A percentile compares a stretch with the other conserved stretches of the same genome.
phyloP scores from a whole-genome alignment of 768 basidiomycete species.

The Krasilnikovozyma curviuscula region DNA sequence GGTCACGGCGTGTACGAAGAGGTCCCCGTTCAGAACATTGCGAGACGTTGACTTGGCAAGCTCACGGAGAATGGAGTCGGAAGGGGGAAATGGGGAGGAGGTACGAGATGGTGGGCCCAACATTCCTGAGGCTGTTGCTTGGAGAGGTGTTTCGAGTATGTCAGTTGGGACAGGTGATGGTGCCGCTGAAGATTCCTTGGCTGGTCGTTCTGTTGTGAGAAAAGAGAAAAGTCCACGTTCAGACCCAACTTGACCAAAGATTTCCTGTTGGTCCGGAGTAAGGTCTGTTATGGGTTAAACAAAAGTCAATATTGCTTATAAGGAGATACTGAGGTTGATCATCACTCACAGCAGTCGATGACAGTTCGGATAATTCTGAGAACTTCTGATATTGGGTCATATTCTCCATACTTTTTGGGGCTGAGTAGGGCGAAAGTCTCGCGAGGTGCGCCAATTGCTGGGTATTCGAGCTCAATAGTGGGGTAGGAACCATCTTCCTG shows the following conservation, averaged over 20 bases:
- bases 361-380: conserved; percentile 1
- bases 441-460: conserved; percentile 1
- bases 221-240: too few relatives aligned
- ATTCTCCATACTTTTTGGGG: conserved; percentile 5
- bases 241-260: too few relatives aligned
- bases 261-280: too few relatives aligned
- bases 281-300: neutral
- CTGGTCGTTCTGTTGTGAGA: too few relatives aligned
- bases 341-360: conserved; percentile 5
- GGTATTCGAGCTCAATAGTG: conserved; percentile 4
- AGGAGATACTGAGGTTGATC: neutral
- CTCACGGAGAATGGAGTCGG: neutral
- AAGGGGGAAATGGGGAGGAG: neutral
- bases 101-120: neutral
- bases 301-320: neutral
- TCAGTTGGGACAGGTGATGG: neutral
- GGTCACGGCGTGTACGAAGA: conserved; percentile 45
- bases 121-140: neutral
- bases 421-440: conserved; percentile 4
- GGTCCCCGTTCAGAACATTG: conserved; percentile 47
- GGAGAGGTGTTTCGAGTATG: neutral
- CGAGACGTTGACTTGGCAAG: conserved; percentile 6
- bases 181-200: too few relatives aligned
- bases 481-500: too few relatives aligned
- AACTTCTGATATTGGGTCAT: conserved; percentile 6